phyloP scores from a whole-genome alignment of 1,284 basidiomycete genomes.

The Ganoderma meredithae region DNA sequence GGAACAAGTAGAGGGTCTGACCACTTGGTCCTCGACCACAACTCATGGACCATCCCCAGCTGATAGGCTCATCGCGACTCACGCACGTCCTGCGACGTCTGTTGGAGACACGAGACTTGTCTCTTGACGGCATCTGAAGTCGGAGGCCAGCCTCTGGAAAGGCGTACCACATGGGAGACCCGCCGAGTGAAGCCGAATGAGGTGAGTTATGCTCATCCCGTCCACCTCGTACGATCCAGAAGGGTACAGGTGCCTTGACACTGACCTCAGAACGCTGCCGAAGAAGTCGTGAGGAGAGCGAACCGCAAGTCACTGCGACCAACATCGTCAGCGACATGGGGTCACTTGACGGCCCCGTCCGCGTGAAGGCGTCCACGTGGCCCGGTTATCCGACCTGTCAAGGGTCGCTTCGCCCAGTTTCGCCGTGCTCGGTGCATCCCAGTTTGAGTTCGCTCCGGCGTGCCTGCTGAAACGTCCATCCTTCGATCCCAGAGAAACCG shows the following conservation, averaged over 20 bases:
- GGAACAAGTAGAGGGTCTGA: neutral
- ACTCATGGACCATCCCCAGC: neutral
- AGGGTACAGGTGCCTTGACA: neutral
- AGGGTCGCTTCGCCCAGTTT: neutral
- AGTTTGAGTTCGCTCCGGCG: neutral
- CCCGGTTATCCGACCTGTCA: neutral
- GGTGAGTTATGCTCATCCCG: neutral
- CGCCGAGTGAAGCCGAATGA: neutral
- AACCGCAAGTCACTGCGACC: neutral
- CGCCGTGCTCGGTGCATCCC: neutral
- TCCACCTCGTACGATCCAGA: neutral
- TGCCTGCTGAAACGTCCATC: neutral
- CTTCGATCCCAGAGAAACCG: neutral
- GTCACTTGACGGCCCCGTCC: neutral
- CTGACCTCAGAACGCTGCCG: neutral
- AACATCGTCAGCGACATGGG: neutral
- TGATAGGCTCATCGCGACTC: neutral
- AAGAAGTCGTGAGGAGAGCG: neutral
- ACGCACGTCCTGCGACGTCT: neutral
- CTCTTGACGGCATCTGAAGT: neutral
- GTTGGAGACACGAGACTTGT: neutral
- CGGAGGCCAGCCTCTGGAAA: neutral
- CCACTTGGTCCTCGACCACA: neutral
- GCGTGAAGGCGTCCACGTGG: neutral
- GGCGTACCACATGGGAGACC: neutral